phyloP scores from a whole-genome alignment of 495 filamentous ascomycete genomes.

The Clohesyomyces aquaticus region DNA sequence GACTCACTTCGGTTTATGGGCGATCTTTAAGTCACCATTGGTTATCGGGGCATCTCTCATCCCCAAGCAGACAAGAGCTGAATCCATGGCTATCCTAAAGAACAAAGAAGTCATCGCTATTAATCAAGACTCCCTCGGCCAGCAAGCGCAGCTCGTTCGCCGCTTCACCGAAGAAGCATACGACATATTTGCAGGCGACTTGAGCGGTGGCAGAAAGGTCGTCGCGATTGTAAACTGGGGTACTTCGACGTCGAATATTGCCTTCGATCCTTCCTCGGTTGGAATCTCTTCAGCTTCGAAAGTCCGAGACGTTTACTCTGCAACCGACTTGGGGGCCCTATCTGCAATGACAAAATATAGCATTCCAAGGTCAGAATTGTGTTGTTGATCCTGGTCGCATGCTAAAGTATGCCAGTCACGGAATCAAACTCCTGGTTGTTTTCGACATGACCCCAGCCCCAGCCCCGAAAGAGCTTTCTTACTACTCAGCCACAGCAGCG shows the following conservation, averaged over 20 bases:
- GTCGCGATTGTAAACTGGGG: conserved; percentile 25
- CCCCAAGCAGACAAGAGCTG: neutral
- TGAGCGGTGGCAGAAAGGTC: conserved; percentile 15
- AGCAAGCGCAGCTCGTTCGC: conserved; percentile 28
- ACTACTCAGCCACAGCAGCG: conserved; percentile 13
- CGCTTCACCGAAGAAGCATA: conserved; percentile 33
- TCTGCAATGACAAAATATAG: neutral
- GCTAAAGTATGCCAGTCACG: conserved; percentile 8
- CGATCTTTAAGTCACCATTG: conserved; percentile 35
- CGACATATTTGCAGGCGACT: conserved; percentile 34
- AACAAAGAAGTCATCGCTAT: conserved; percentile 36
- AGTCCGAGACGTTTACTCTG: conserved; percentile 22
- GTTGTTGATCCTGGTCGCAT: too few species aligned
- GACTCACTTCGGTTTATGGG: conserved; percentile 34
- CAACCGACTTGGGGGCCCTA: neutral
- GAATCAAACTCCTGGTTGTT: conserved; percentile 21
- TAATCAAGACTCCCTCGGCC: conserved; percentile 31
- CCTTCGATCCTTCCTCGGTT: conserved; percentile 8
- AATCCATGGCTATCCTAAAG: conserved; percentile 19
- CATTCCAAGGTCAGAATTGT: too few species aligned
- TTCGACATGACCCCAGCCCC: conserved; percentile 8
- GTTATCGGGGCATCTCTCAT: conserved; percentile 26
- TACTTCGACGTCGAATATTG: conserved; percentile 7
- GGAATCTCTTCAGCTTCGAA: conserved; percentile 5
- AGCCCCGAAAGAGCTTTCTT: neutral